Conservation (phyloP, 352 stramenopile species). For the Discostella stelligera region DNA sequence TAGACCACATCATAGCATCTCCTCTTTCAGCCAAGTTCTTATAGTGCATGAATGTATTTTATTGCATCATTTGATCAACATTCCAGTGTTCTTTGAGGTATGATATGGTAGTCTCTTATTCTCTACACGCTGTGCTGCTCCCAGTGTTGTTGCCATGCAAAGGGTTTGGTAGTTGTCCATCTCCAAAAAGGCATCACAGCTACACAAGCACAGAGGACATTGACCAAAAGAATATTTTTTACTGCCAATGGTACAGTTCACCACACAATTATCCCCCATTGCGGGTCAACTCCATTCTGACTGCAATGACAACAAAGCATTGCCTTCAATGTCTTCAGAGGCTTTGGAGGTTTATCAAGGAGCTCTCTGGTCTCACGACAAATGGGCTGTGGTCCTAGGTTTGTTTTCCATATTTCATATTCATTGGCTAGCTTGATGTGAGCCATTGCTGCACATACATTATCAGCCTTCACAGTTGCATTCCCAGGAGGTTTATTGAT, state of each 20-base stretch:
- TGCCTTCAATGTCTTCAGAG: constrained; percentile 5
- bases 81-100: neutral
- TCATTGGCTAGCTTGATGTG: neutral
- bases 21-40: neutral
- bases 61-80: neutral
- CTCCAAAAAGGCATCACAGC: neutral
- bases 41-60: neutral
- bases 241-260: constrained; percentile 4
- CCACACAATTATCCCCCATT: neutral
- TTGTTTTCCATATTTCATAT: neutral
- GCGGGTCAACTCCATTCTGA: neutral
- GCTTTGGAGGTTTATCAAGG: neutral
- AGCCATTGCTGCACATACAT: too few species aligned
- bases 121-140: neutral
- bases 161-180: constrained; percentile 6
- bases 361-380: neutral
- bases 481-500: constrained; percentile 8
- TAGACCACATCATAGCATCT: neutral
- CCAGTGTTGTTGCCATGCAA: neutral
- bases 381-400: neutral
- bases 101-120: neutral
- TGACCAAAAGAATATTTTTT: constrained; percentile 1
- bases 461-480: neutral
- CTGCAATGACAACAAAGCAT: constrained; percentile 7
- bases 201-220: constrained; percentile 18